These are phyloP conservation scores for Eimeria mitis DNA, from an alignment of 169 alveolate genomes.

Conservation along the genomic window DNA sequence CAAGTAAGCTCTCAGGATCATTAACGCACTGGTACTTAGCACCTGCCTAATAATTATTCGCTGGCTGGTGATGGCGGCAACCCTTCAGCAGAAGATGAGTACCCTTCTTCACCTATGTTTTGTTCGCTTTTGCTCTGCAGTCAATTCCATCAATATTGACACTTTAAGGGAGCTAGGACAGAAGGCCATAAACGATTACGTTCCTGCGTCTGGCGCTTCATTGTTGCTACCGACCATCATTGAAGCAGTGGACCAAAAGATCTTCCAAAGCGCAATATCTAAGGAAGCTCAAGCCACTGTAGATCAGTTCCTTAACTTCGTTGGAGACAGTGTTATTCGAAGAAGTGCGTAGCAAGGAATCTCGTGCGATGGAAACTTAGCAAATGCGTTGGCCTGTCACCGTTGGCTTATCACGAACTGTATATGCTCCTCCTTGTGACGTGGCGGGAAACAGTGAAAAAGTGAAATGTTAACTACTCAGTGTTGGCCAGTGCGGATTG, in stretches of 20 bases:
- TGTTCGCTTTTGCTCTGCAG: slow-evolving; percentile 1
- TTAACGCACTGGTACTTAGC: neutral
- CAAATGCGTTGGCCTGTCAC: neutral
- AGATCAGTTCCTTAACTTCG: slow-evolving; percentile 5
- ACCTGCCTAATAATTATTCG: neutral
- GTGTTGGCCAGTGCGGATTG: neutral
- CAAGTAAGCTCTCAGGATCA: neutral
- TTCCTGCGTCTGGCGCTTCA: neutral
- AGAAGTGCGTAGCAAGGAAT: slow-evolving; percentile 7
- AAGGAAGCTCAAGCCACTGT: neutral
- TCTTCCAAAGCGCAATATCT: neutral
- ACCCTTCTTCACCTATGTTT: neutral
- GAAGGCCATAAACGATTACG: slow-evolving; percentile 12
- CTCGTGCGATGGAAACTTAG: neutral
- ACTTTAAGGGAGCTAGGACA: slow-evolving; percentile 33
- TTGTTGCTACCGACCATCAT: slow-evolving; percentile 38
- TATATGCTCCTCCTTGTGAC: neutral
- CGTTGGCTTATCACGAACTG: neutral
- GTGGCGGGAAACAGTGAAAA: neutral
- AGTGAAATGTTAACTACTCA: neutral
- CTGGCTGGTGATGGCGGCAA: neutral
- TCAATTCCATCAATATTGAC: slow-evolving; percentile 3
- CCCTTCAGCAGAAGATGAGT: neutral
- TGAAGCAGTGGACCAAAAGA: slow-evolving; percentile 9
- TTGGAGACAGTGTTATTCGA: slow-evolving; percentile 38